A percentile compares a stretch with the other conserved stretches of the same genome.
Evolutionary conservation across 768 basidiomycete genomes (phyloP).

Genomic region (Cystobasidium tubakii): DNA sequence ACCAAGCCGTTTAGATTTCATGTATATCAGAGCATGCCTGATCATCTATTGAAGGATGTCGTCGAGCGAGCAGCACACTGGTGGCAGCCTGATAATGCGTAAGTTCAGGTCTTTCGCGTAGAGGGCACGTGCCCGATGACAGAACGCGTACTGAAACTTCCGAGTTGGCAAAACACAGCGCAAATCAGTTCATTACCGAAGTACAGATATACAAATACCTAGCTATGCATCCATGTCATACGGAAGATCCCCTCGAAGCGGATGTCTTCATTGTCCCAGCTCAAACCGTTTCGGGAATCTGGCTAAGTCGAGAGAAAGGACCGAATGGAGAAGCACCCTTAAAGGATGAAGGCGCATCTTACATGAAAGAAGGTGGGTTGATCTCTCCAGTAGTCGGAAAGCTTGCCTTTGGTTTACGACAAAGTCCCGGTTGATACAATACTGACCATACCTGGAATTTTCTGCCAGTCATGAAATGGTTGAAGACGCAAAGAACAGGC

Average conservation of each 20-base stretch:
- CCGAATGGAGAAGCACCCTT: neutral
- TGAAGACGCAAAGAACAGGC: slow-evolving; percentile 14
- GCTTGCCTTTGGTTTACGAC: too few species aligned
- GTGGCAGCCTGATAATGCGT: slow-evolving; percentile 27
- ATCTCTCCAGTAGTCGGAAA: too few species aligned
- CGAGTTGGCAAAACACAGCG: neutral
- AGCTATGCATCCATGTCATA: slow-evolving; percentile 27
- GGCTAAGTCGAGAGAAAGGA: slow-evolving; percentile 9
- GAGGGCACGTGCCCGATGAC: neutral
- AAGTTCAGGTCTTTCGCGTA: neutral
- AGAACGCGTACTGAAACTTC: neutral
- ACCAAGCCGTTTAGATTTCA: slow-evolving; percentile 25
- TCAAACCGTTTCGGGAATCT: neutral
- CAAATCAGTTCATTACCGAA: slow-evolving; percentile 28
- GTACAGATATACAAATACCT: slow-evolving; percentile 14
- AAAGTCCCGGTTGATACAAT: too few species aligned
- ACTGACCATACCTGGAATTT: neutral
- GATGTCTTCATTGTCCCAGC: slow-evolving; percentile 27
- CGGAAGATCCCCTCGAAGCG: slow-evolving; percentile 5
- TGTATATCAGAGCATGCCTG: slow-evolving; percentile 27
- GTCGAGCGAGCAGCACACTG: slow-evolving; percentile 11
- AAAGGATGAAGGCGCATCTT: slow-evolving; percentile 12
- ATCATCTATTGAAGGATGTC: slow-evolving; percentile 24
- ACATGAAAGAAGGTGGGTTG: neutral
- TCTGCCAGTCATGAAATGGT: slow-evolving; percentile 11